phyloP scores from a whole-genome alignment of 2,329 filamentous ascomycete species.

The Nannizziopsis barbatae region DNA sequence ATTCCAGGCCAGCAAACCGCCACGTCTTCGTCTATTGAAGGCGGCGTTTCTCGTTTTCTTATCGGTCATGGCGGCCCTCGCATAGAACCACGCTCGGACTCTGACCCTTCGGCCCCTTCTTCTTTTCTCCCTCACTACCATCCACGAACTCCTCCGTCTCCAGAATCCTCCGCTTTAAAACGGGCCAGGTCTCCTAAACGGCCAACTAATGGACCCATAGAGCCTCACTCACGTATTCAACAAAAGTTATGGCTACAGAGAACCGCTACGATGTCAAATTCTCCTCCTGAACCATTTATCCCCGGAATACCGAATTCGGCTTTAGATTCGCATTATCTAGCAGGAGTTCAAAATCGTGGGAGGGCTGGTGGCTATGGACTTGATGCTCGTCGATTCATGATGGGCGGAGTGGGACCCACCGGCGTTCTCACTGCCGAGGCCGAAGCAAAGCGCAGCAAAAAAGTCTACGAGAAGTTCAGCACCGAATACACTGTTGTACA shows the following conservation, averaged over 20 bases:
- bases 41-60: constrained; percentile 38
- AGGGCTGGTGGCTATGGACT: constrained; percentile 16
- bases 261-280: constrained; percentile 36
- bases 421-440: constrained; percentile 22
- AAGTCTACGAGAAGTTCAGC: constrained; percentile 36
- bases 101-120: constrained; percentile 37
- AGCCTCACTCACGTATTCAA: constrained; percentile 37
- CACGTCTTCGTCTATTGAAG: constrained; percentile 39
- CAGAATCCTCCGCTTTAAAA: constrained; percentile 24
- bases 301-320: constrained; percentile 26
- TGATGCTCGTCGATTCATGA: constrained; percentile 11
- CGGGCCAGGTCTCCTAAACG: constrained; percentile 25
- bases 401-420: constrained; percentile 6
- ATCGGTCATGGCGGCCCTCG: constrained; percentile 25
- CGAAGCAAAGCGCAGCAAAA: constrained; percentile 32
- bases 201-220: constrained; percentile 26
- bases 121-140: constrained; percentile 40
- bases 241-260: constrained; percentile 40
- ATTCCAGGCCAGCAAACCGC: constrained; percentile 25
- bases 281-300: constrained; percentile 29
- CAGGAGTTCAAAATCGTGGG: constrained; percentile 23
- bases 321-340: constrained; percentile 28
- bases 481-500: constrained; percentile 36
- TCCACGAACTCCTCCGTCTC: constrained; percentile 36
- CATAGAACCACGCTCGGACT: constrained; percentile 30